Evolutionary conservation across 352 stramenopile species (phyloP).

Genomic region (Globisporangium ultimum): DNA sequence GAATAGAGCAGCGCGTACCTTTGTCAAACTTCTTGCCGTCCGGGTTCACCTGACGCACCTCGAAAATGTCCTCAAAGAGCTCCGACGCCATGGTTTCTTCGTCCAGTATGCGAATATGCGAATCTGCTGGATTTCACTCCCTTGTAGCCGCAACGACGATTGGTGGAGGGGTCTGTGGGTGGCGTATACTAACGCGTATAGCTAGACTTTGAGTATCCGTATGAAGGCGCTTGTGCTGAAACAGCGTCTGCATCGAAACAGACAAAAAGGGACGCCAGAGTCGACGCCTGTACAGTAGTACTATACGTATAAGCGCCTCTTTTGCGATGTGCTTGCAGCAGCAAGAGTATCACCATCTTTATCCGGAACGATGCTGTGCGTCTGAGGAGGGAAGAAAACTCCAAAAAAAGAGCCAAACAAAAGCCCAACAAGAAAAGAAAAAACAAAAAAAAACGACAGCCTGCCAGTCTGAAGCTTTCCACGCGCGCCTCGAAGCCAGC

Average conservation of each 20-base stretch:
- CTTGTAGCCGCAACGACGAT: conserved; percentile 2
- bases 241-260: neutral
- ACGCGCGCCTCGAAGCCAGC: conserved; percentile 1
- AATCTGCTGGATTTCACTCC: neutral
- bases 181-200: conserved; percentile 1
- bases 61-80: conserved; percentile 99
- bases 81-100: conserved; percentile 70
- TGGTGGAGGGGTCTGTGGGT: conserved; percentile 10
- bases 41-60: conserved; percentile 96
- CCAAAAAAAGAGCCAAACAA: conserved; percentile 16
- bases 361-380: conserved; percentile 3
- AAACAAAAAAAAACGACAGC: neutral
- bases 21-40: conserved; percentile 98
- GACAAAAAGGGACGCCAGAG: too few relatives aligned
- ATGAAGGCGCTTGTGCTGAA: neutral
- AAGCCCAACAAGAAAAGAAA: neutral
- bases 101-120: conserved; percentile 4
- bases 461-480: conserved; percentile 5
- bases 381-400: conserved; percentile 6
- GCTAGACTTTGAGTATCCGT: neutral
- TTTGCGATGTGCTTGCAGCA: neutral
- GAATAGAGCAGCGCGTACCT: conserved; percentile 31
- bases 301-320: neutral
- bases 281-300: too few relatives aligned
- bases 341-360: neutral